Base-by-base conservation (phyloP, 108 stramenopile genomes). In the Fragilaria crotonensis region DNA sequence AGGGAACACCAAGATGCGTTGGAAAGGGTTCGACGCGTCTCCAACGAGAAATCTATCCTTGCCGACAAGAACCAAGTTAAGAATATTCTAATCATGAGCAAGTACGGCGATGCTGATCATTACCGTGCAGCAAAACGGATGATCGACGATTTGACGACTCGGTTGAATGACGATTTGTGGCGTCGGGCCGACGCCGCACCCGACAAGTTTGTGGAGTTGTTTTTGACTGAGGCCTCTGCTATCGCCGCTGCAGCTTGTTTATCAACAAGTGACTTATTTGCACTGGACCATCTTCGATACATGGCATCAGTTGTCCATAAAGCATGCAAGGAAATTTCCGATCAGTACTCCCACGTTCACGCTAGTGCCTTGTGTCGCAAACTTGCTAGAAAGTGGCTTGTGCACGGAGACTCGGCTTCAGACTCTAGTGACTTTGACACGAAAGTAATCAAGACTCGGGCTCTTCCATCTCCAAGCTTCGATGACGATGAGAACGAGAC, bases 321-420 rank as follows among this genome's bases (percentile, higher is more conserved):
- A 23, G 85, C 83, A 11, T 84, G 81, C 49, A 72, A 59, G 41
- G 63, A 63, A 3, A 61, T 93, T 32, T 70, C 85, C 14, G 70
- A 80, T 36, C 73, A 76, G 32, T 80, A 93, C 64, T 87, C 91
- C 22, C 91, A 93, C 62, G 79, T 93, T 19, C 71, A 81, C 25
- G 59, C 75, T 50, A 74, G 74, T 11, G 55, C 47, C 29, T 59
- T 69, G 55, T 63, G 67, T 29, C 64, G 77, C 18, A 31, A 61
- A 3, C 45, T 93, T 1, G 77, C 81, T n/a, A 66, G 74, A 14
- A 68, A 70, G 18, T 89, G 85, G 87, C 63, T 93, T 18, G 54
- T 85, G 31, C 68, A 84, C 56, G 90, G 85, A 5, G 84, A 86
- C 48, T 66, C 73, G 18, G 61, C 25, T 23, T 41, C 32, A 51